Evolutionary conservation across 2,329 filamentous ascomycete genomes (phyloP), one percentile per base, ranked within the genome.

Genomic region (Trichoderma sp.): DNA sequence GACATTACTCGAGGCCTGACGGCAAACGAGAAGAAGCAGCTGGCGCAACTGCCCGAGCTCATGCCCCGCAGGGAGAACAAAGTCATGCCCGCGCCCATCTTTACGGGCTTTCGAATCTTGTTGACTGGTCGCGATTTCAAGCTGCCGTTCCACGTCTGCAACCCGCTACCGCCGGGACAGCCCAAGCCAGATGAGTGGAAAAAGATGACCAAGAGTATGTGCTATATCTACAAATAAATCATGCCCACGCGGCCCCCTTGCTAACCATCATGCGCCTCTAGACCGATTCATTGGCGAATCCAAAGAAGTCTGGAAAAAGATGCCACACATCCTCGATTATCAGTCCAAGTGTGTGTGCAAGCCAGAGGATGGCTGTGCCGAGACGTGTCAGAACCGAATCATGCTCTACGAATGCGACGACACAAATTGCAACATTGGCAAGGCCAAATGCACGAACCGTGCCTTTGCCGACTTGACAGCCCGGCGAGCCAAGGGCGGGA

Each of bases 391-490:
- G 79, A 99, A 99, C 80, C 88, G 94, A 73, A 94, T 94, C 80
- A 98, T 98, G 94, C 90, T 97, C 70, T 98, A 98, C 80, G 96
- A 99, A 83, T 99, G 96, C 80, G 94, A 98, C 80, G 88, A 92
- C 61, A 91, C 88, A 71, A 99, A 98, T 80, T 99, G 96, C 84
- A 92, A 91, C 72, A 84, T 95, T 17, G 92, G 92, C 53, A 85
- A 88, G n/a, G 87, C 89, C 23, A 79, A 85, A 63, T 99, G 96
- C 81, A 90, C 89, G 30, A 99, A 99, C 79, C 93, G 96, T 32
- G 92, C 92, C 26, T 99, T 99, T 81, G 90, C 93, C 34, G 89
- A 92, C 73, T 86, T 99, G 53, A 90, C 90, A 43, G 88, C 90
- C 73, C 91, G 96, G 66, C 90, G 89, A 58, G 92, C 93, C 78